Base-by-base conservation (phyloP, 352 stramenopile genomes). In the Globisporangium middletonii region DNA sequence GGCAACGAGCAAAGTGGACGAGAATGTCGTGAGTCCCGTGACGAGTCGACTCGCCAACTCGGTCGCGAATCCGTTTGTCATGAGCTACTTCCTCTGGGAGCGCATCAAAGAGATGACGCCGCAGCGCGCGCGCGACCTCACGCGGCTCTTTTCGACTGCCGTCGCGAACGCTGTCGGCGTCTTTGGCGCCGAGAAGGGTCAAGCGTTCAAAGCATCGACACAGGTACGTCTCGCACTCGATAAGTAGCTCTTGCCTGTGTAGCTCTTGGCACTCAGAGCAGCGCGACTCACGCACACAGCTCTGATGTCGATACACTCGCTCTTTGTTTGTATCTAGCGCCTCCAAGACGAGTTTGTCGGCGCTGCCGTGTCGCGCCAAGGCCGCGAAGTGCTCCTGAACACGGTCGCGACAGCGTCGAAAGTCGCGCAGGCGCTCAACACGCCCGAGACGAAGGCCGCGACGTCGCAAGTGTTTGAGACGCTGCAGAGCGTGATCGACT, bases 61-160 rank as follows among this genome's bases (percentile, higher is more conserved):
- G n/a, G 75, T 89, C 58, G 76, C 65, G 53, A 92, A 92, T 44
- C 82, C 82, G 26, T 77, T 83, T 45, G 79, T 92, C 48, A 68
- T 88, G 53, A 92, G 77, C 62, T 82, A 79, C 49, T 60, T 88
- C 38, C 65, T 92, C 15, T 92, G 79, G 82, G 68, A 89, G 42
- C 72, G 66, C 46, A 63, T 90, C 44, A 90, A 92, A 69, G 71
- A 61, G n/a, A 69, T 88, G 57, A 86, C 82, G 45, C 82, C 82
- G 48, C 79, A 89, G 67, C 79, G 79, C 44, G 77, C 82, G 47
- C 75, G 79, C 49, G 79, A 92, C 57, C 54, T 89, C 37, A 80
- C 77, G 69, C 78, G 83, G 16, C 60, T 92, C 42, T 41, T 90
- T 11, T 73, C 77, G n/a, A 73, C 69, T 16, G 75, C 76, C 0